Conservation (phyloP, 116 monocot genomes). For the Posidonia oceanica region DNA sequence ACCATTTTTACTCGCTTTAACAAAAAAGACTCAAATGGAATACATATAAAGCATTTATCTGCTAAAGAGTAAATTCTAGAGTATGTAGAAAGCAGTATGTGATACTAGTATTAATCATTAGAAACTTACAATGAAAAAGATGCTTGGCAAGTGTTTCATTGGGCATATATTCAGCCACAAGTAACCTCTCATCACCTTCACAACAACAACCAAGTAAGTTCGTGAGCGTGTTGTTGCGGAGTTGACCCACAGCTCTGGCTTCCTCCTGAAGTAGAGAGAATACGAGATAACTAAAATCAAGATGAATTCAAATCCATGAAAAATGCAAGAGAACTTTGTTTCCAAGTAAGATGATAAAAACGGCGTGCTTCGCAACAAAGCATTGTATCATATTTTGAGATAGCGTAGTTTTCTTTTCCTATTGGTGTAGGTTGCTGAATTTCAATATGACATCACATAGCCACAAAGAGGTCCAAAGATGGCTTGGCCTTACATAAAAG, state of each 20-base stretch:
- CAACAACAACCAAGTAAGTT: constrained; percentile 76
- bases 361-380: too few relatives aligned
- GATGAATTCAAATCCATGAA: background rate
- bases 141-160: constrained; percentile 90
- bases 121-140: constrained; percentile 73
- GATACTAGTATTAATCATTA: background rate
- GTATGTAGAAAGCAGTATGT: background rate
- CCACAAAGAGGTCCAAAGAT: too few relatives aligned
- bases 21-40: background rate
- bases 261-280: constrained; percentile 41
- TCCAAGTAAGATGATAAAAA: too few relatives aligned
- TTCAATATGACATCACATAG: too few relatives aligned
- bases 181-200: constrained; percentile 78
- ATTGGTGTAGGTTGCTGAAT: too few relatives aligned
- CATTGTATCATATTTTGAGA: too few relatives aligned
- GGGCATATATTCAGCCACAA: constrained; percentile 80
- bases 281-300: background rate
- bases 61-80: too few relatives aligned
- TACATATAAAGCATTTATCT: background rate
- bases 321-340: too few relatives aligned
- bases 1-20: background rate
- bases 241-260: constrained; percentile 66
- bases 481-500: too few relatives aligned
- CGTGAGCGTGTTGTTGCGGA: constrained; percentile 41
- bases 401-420: too few relatives aligned